phyloP scores from a whole-genome alignment of 176 grass and related monocot genomes.

The Oryza glumipatula region DNA sequence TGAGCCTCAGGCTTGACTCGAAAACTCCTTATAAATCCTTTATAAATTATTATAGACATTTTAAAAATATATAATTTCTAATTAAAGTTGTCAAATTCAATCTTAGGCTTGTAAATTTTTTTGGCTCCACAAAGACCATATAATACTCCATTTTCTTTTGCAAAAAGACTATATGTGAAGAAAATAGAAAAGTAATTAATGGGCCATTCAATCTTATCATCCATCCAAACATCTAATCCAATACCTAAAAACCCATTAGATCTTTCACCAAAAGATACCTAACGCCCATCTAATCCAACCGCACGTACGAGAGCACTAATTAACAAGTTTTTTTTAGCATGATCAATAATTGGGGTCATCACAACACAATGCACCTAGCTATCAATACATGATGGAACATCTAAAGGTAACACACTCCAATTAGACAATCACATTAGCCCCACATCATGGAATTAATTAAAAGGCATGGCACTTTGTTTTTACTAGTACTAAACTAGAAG shows the following conservation, averaged over 20 bases:
- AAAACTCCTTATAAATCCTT: no score
- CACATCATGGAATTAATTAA: neutral
- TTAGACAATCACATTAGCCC: neutral
- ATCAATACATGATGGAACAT: neutral
- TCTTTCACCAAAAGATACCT: neutral
- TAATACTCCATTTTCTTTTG: no score
- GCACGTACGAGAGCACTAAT: neutral
- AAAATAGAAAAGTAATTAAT: neutral
- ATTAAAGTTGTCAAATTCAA: no score
- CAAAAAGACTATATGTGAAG: no score
- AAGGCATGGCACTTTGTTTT: conserved; percentile 4
- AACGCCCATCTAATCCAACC: neutral
- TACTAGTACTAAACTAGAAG: neutral
- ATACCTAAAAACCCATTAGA: neutral
- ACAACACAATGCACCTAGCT: neutral
- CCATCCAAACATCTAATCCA: neutral
- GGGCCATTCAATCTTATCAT: neutral
- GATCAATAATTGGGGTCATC: neutral
- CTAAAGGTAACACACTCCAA: neutral
- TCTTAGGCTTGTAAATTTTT: no score
- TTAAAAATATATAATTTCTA: no score
- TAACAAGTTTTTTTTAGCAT: neutral
- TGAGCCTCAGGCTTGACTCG: no score
- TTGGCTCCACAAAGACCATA: no score
- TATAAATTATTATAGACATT: no score